Evolutionary conservation across 1,139 yeast species (phyloP).

Genomic region (Kurtzmaniella quercitrusa): DNA sequence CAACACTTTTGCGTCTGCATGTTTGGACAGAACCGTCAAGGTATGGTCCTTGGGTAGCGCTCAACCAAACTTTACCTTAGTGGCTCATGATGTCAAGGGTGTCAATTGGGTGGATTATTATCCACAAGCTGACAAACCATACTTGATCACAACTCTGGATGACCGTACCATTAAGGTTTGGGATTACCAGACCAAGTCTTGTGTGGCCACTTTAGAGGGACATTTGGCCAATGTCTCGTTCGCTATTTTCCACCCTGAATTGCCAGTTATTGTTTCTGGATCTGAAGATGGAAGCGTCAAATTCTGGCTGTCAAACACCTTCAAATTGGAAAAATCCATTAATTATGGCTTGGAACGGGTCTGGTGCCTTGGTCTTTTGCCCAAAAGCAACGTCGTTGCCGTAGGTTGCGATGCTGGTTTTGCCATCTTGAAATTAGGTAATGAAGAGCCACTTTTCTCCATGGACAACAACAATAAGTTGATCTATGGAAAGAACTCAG

Average conservation of each 20-base stretch:
- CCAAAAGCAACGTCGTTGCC: slow-evolving; percentile 76
- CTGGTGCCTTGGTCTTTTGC: slow-evolving; percentile 87
- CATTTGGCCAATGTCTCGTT: slow-evolving; percentile 92
- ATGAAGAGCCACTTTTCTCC: slow-evolving; percentile 89
- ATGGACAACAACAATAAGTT: slow-evolving; percentile 92
- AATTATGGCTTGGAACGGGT: slow-evolving; percentile 92
- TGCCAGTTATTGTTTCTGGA: slow-evolving; percentile 82
- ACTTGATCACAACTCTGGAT: slow-evolving; percentile 87
- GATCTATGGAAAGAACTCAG: slow-evolving; percentile 88
- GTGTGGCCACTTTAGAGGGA: slow-evolving; percentile 92
- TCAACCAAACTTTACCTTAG: slow-evolving; percentile 86
- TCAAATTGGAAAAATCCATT: slow-evolving; percentile 82
- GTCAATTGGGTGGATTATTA: slow-evolving; percentile 95
- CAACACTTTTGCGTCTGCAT: slow-evolving; percentile 94
- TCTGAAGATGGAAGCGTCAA: slow-evolving; percentile 80
- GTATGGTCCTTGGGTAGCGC: slow-evolving; percentile 93
- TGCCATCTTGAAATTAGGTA: slow-evolving; percentile 81
- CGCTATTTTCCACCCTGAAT: slow-evolving; percentile 94
- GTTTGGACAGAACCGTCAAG: slow-evolving; percentile 93
- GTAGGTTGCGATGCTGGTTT: slow-evolving; percentile 95
- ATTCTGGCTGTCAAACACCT: slow-evolving; percentile 77
- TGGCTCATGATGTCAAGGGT: slow-evolving; percentile 89
- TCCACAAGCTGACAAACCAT: slow-evolving; percentile 96
- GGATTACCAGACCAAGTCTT: slow-evolving; percentile 97
- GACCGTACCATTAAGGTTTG: slow-evolving; percentile 88